Conservation (phyloP, 1,139 yeast species). For the Zhuliangozyma parablackwelliae region DNA sequence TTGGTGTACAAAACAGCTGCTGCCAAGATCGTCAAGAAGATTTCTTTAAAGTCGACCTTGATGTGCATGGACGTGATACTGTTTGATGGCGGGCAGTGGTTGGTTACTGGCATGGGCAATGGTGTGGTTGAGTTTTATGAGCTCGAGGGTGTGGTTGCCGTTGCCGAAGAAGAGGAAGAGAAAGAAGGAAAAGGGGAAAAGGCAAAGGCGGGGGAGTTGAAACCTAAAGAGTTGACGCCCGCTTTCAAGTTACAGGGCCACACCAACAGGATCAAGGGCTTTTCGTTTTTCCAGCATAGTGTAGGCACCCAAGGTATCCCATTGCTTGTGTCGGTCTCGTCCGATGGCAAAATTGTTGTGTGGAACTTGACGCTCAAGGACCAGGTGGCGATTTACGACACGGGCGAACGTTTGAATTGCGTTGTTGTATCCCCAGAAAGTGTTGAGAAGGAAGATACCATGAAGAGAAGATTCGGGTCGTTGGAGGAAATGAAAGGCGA, state of each 20-base stretch:
- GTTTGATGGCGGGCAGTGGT: slow-evolving; percentile 47
- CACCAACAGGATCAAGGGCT: slow-evolving; percentile 77
- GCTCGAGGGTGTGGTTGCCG: slow-evolving; percentile 19
- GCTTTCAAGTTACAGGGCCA: slow-evolving; percentile 70
- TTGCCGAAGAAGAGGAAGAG: slow-evolving; percentile 12
- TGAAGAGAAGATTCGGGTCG: slow-evolving; percentile 60
- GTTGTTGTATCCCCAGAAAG: slow-evolving; percentile 73
- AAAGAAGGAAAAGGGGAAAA: slow-evolving; percentile 16
- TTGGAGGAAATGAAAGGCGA: slow-evolving; percentile 23
- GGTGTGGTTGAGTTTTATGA: slow-evolving; percentile 65
- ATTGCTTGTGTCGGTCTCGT: slow-evolving; percentile 75
- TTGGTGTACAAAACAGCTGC: slow-evolving; percentile 61
- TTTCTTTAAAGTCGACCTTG: slow-evolving; percentile 51
- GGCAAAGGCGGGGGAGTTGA: slow-evolving; percentile 24
- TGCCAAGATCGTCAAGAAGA: slow-evolving; percentile 53
- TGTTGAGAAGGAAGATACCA: slow-evolving; percentile 67
- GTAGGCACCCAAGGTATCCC: slow-evolving; percentile 23
- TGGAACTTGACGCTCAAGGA: slow-evolving; percentile 73
- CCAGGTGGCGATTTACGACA: slow-evolving; percentile 84
- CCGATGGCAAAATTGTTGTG: slow-evolving; percentile 88
- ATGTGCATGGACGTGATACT: slow-evolving; percentile 61
- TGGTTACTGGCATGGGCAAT: slow-evolving; percentile 66
- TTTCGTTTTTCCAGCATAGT: slow-evolving; percentile 42
- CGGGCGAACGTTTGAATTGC: slow-evolving; percentile 92
- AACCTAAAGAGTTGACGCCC: slow-evolving; percentile 36